phyloP scores from a whole-genome alignment of 2,329 filamentous ascomycete genomes.

The Nemania abortiva region DNA sequence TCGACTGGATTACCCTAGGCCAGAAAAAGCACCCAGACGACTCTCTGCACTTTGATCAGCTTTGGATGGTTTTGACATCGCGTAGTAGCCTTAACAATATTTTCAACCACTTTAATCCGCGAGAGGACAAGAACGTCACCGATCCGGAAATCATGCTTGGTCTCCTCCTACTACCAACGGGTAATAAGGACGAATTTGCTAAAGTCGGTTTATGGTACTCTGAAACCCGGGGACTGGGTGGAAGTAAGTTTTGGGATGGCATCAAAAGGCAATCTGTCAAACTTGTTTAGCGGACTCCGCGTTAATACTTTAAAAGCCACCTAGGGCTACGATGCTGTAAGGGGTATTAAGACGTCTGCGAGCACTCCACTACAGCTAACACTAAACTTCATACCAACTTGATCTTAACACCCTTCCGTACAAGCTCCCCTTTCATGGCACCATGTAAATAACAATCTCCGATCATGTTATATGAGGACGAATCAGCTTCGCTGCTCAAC shows the following conservation, averaged over 20 bases:
- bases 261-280: not conserved
- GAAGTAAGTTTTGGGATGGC: not conserved
- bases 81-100: not conserved
- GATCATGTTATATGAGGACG: not conserved
- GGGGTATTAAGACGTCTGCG: too few species aligned
- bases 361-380: too few species aligned
- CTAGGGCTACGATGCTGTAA: too few species aligned
- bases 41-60: not conserved
- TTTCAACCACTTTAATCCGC: not conserved
- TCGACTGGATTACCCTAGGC: not conserved
- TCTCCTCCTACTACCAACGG: not conserved
- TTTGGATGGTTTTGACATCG: not conserved
- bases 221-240: not conserved
- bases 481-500: not conserved
- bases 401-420: not conserved
- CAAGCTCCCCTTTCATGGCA: not conserved
- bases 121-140: not conserved
- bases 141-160: conserved; percentile 8
- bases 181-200: not conserved
- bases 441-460: not conserved
- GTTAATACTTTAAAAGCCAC: too few species aligned
- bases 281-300: conserved; percentile 4
- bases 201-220: conserved; percentile 4
- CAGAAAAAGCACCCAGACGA: not conserved
- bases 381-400: too few species aligned